phyloP scores from a whole-genome alignment of 352 stramenopile genomes.

The Phytophthora litchii region DNA sequence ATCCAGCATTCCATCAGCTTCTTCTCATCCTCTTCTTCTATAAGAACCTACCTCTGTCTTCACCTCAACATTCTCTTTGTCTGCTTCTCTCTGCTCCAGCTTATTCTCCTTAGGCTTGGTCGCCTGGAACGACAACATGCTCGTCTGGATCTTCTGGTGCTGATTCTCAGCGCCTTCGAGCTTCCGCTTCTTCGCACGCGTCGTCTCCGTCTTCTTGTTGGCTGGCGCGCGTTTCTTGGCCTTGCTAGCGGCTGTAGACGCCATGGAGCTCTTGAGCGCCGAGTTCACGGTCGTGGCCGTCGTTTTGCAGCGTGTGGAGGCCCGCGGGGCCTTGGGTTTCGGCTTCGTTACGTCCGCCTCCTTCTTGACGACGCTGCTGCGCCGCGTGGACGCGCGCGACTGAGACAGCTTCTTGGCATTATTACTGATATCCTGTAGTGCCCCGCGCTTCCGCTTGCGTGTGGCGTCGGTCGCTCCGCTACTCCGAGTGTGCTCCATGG shows the following conservation, averaged over 20 bases:
- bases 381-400: constrained; percentile 1
- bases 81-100: neutral
- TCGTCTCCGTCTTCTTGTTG: constrained; percentile 39
- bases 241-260: constrained; percentile 24
- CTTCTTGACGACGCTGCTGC: constrained; percentile 31
- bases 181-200: constrained; percentile 49
- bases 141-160: constrained; percentile 69
- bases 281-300: constrained; percentile 31
- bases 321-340: constrained; percentile 8
- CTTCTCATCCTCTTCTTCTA: constrained; percentile 6
- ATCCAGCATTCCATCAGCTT: constrained; percentile 3
- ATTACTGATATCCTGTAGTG: constrained; percentile 87
- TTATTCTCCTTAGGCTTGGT: constrained; percentile 21
- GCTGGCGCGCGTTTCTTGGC: constrained; percentile 30
- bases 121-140: constrained; percentile 72
- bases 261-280: constrained; percentile 33
- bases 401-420: constrained; percentile 48
- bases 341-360: neutral
- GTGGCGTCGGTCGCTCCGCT: constrained; percentile 32
- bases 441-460: constrained; percentile 79
- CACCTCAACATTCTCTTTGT: constrained; percentile 22
- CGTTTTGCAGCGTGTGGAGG: constrained; percentile 21
- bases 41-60: constrained; percentile 17
- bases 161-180: constrained; percentile 46
- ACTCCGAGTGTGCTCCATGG: constrained; percentile 28